phyloP scores from a whole-genome alignment of 2,329 filamentous ascomycete genomes.

The Microcera coccophila region DNA sequence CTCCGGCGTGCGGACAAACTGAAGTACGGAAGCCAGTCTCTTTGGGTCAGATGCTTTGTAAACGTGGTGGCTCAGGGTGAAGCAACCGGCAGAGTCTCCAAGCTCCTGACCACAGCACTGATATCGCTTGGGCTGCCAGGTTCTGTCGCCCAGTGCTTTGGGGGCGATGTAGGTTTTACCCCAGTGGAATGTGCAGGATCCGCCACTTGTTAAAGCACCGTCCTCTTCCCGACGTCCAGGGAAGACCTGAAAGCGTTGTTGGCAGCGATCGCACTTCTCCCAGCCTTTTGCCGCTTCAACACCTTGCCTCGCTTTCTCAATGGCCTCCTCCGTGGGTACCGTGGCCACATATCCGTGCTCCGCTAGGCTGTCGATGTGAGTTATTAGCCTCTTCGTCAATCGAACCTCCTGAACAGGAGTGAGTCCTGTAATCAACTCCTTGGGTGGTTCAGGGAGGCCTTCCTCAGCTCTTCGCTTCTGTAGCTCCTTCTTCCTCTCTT shows the following conservation, averaged over 20 bases:
- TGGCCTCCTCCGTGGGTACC: slow-evolving; percentile 61
- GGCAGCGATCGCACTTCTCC: slow-evolving; percentile 87
- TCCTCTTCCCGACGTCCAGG: slow-evolving; percentile 77
- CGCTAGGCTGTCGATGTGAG: slow-evolving; percentile 60
- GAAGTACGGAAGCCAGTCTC: slow-evolving; percentile 71
- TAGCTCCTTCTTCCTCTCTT: slow-evolving; percentile 36
- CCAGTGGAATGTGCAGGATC: slow-evolving; percentile 76
- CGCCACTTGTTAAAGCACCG: slow-evolving; percentile 69
- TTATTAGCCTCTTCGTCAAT: slow-evolving; percentile 59
- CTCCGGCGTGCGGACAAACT: slow-evolving; percentile 73
- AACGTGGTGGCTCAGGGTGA: slow-evolving; percentile 68
- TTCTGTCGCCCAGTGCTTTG: slow-evolving; percentile 53
- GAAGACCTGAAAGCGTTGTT: slow-evolving; percentile 84
- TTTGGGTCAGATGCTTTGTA: slow-evolving; percentile 79
- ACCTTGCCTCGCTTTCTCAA: slow-evolving; percentile 62
- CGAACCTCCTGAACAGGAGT: slow-evolving; percentile 62
- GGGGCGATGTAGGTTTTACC: slow-evolving; percentile 63
- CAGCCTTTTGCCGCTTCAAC: slow-evolving; percentile 67
- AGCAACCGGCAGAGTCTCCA: slow-evolving; percentile 73
- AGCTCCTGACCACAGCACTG: slow-evolving; percentile 74
- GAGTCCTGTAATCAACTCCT: slow-evolving; percentile 66
- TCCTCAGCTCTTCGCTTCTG: slow-evolving; percentile 29
- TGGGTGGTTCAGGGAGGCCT: slow-evolving; percentile 36
- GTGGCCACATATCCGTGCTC: slow-evolving; percentile 70
- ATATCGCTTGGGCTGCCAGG: slow-evolving; percentile 59